phyloP scores from a whole-genome alignment of 2,329 filamentous ascomycete species.

The Gliomastix tumulicola region DNA sequence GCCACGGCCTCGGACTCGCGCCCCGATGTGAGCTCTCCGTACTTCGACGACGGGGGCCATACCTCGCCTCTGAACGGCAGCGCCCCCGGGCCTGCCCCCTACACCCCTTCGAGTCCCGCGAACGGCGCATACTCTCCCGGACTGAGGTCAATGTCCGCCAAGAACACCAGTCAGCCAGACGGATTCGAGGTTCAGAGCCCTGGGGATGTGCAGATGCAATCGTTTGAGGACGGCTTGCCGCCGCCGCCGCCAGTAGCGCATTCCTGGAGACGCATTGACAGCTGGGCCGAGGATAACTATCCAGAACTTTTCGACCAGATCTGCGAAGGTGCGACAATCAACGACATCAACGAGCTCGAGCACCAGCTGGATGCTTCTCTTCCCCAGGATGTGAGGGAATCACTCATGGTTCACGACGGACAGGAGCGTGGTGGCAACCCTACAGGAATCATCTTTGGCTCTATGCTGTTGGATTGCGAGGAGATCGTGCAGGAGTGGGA shows the following conservation, averaged over 20 bases:
- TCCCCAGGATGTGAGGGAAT: constrained; percentile 89
- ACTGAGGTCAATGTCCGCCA: constrained; percentile 70
- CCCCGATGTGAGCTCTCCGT: constrained; percentile 72
- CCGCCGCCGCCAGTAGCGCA: constrained; percentile 82
- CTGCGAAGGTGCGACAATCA: constrained; percentile 83
- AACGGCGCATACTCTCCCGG: constrained; percentile 86
- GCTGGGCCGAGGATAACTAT: constrained; percentile 92
- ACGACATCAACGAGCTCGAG: constrained; percentile 95
- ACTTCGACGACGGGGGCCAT: constrained; percentile 63
- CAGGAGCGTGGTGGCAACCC: constrained; percentile 89
- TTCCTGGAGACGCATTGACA: constrained; percentile 91
- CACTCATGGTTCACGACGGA: constrained; percentile 86
- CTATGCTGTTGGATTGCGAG: constrained; percentile 95
- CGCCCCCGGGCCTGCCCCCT: constrained; percentile 25
- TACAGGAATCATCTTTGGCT: constrained; percentile 87
- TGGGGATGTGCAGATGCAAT: constrained; percentile 93
- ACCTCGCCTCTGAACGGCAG: constrained; percentile 44
- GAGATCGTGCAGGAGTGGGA: constrained; percentile 98
- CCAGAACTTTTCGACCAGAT: constrained; percentile 91
- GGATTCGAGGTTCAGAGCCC: constrained; percentile 64
- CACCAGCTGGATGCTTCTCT: constrained; percentile 92
- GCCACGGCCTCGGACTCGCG: constrained; percentile 86
- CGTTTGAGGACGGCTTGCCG: constrained; percentile 84
- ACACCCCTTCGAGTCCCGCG: constrained; percentile 42
- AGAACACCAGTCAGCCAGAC: constrained; percentile 54